Conservation (phyloP, 2,329 filamentous ascomycete species). For the Ophiostoma fasciatum region DNA sequence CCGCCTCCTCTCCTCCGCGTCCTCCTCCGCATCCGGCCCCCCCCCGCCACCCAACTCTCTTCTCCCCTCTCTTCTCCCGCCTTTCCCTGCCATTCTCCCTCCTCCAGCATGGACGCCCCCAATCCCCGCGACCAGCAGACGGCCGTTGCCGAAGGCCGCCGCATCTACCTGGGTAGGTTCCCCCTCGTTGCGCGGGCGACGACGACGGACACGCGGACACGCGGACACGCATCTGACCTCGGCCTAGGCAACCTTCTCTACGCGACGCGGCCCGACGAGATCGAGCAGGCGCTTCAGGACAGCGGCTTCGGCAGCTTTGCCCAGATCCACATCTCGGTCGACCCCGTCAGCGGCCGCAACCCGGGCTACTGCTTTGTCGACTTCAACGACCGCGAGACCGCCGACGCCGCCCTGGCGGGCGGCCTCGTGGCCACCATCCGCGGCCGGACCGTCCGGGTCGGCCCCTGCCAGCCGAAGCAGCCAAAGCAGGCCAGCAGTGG, state of each 20-base stretch:
- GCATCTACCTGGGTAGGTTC: slow-evolving; percentile 7
- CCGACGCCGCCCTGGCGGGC: slow-evolving; percentile 39
- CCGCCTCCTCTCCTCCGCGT: no score
- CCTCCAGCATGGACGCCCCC: slow-evolving; percentile 5
- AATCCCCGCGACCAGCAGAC: slow-evolving; percentile 1
- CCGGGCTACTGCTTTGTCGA: slow-evolving; percentile 66
- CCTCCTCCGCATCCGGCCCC: no score
- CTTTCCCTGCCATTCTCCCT: no score
- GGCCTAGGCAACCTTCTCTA: slow-evolving; percentile 46
- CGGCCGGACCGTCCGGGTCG: slow-evolving; percentile 46
- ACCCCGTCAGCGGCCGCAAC: slow-evolving; percentile 53
- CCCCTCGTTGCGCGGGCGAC: background rate
- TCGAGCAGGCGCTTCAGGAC: slow-evolving; percentile 20
- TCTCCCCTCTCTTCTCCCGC: no score
- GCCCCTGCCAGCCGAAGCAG: slow-evolving; percentile 45
- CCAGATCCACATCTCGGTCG: slow-evolving; percentile 53
- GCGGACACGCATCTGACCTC: slow-evolving; percentile 22
- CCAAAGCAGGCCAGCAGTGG: no score
- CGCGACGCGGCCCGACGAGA: slow-evolving; percentile 27
- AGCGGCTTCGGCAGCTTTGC: slow-evolving; percentile 24
- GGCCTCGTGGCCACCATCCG: slow-evolving; percentile 39
- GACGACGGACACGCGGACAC: slow-evolving; percentile 19
- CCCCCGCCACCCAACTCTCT: no score
- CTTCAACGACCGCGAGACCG: slow-evolving; percentile 40
- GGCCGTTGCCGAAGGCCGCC: slow-evolving; percentile 9